Conservation (phyloP, 768 basidiomycete genomes). For the Candolleomyces aberdarensis region DNA sequence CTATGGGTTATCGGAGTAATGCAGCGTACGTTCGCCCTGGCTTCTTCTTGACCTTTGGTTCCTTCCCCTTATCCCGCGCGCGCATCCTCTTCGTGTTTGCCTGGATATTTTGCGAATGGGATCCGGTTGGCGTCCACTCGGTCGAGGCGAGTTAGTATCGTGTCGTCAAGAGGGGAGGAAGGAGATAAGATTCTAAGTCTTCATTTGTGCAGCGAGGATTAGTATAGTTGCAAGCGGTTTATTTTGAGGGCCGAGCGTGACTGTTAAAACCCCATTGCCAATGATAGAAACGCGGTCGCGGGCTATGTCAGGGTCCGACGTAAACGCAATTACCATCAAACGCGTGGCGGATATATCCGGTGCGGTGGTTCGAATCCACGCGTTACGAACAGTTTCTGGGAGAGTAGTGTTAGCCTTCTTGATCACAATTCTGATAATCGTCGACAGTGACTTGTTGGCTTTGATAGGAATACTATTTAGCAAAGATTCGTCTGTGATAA, state of each 20-base stretch:
- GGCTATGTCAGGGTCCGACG: slow-evolving; percentile 19
- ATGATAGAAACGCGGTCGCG: background rate
- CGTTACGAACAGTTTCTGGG: too few relatives aligned
- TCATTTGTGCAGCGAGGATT: background rate
- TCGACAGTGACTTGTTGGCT: too few relatives aligned
- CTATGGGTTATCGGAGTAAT: background rate
- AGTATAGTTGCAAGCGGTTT: slow-evolving; percentile 10
- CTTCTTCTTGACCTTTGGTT: slow-evolving; percentile 25
- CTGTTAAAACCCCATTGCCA: background rate
- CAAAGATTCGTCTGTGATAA: too few relatives aligned
- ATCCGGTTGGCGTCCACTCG: too few relatives aligned
- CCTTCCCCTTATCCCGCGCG: slow-evolving; percentile 20
- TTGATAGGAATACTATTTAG: too few relatives aligned
- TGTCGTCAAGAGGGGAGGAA: slow-evolving; percentile 1
- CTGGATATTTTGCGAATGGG: too few relatives aligned
- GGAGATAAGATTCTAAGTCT: background rate
- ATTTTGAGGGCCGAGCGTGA: slow-evolving; percentile 13
- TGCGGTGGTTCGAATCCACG: too few relatives aligned
- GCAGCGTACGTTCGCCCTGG: slow-evolving; percentile 29
- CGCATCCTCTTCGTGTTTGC: slow-evolving; percentile 1
- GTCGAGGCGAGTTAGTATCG: background rate
- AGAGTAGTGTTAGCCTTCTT: too few relatives aligned
- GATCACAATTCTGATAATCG: too few relatives aligned
- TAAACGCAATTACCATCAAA: background rate
- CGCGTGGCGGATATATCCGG: too few relatives aligned